A percentile compares a stretch with the other conserved stretches of the same genome.
Evolutionary conservation across 164 flowering plant genomes (phyloP).

Genomic region (Annona squamosa): DNA sequence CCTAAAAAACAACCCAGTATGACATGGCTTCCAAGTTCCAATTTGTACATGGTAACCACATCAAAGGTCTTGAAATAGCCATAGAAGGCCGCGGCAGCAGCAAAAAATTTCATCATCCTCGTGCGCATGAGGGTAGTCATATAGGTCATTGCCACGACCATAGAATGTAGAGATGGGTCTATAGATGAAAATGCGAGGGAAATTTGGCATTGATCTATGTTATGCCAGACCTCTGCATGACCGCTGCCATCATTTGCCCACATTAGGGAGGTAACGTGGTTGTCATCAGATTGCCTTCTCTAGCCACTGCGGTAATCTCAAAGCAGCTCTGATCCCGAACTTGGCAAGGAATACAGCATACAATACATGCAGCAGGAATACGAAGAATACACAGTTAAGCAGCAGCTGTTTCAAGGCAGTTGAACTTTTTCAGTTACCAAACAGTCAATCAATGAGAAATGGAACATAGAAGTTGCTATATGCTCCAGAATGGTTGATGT

Average conservation of each 20-base stretch:
- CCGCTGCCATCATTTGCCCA: neutral
- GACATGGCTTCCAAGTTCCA: too few relatives aligned
- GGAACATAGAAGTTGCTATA: neutral
- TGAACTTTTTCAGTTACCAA: neutral
- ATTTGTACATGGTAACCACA: too few relatives aligned
- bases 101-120: too few relatives aligned
- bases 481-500: neutral
- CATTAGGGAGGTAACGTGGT: neutral
- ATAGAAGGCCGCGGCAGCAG: too few relatives aligned
- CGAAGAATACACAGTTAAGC: conserved; percentile 68
- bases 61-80: too few relatives aligned
- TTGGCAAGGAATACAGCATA: conserved; percentile 67
- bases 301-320: conserved; percentile 72
- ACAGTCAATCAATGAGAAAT: neutral
- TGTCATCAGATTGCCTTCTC: conserved; percentile 39
- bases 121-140: too few relatives aligned
- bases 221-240: neutral
- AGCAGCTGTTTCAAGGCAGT: conserved; percentile 50
- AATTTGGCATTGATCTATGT: neutral
- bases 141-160: too few relatives aligned
- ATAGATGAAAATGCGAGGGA: neutral
- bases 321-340: conserved; percentile 70
- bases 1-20: too few relatives aligned
- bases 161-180: neutral
- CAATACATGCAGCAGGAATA: conserved; percentile 75